These are phyloP conservation scores for Lepidium sativum DNA, from an alignment of 345 rosid genomes.

Conservation along the genomic window DNA sequence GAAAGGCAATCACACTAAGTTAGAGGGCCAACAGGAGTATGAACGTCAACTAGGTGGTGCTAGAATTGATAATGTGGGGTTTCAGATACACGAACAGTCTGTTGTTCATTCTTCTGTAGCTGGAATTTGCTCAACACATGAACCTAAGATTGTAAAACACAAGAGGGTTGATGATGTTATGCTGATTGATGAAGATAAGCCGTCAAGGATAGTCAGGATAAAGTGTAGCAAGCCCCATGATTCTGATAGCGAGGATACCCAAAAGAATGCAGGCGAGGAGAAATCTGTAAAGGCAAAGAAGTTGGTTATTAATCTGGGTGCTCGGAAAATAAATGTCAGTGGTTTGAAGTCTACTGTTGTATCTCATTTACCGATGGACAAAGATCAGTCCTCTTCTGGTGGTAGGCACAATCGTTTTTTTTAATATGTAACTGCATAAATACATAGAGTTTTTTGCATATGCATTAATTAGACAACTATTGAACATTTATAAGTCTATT, in stretches of 20 bases:
- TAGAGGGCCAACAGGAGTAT: slow-evolving; percentile 34
- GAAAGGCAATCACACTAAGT: slow-evolving; percentile 35
- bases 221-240: slow-evolving; percentile 57
- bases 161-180: slow-evolving; percentile 88
- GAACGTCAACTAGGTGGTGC: slow-evolving; percentile 37
- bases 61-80: slow-evolving; percentile 31
- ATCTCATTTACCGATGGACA: slow-evolving; percentile 62
- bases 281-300: slow-evolving; percentile 72
- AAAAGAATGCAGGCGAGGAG: slow-evolving; percentile 43
- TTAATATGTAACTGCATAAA: background rate
- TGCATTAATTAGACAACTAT: background rate
- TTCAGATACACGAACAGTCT: slow-evolving; percentile 36
- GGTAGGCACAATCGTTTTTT: slow-evolving; percentile 37
- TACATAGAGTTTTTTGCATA: background rate
- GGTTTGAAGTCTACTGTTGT: slow-evolving; percentile 55
- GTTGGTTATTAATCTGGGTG: slow-evolving; percentile 82
- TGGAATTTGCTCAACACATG: slow-evolving; percentile 44
- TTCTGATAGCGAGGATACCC: slow-evolving; percentile 48
- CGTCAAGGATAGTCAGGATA: slow-evolving; percentile 50
- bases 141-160: slow-evolving; percentile 65
- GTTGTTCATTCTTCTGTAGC: slow-evolving; percentile 43
- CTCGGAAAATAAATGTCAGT: slow-evolving; percentile 67
- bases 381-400: slow-evolving; percentile 38
- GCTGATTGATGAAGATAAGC: slow-evolving; percentile 64
- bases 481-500: background rate